Evolutionary conservation across 2,329 filamentous ascomycete genomes (phyloP), one percentile per base, ranked within the genome.

Genomic region (Colletotrichum musae): DNA sequence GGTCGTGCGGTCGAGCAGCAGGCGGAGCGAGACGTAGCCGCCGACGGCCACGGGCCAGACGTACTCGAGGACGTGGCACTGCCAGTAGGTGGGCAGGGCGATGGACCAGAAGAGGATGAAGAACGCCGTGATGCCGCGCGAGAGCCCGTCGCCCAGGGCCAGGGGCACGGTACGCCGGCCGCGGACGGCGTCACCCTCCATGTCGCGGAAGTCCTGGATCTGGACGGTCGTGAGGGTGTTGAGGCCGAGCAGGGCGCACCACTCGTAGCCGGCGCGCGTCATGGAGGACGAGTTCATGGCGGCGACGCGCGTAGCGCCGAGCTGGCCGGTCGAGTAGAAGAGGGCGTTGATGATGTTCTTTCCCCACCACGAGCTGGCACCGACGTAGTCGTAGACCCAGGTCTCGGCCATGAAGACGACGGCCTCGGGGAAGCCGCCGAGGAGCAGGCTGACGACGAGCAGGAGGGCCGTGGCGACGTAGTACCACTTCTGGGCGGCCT

Each of bases 311-410:
- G 52, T 54, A 28, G 52, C 52, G 52, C 52, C 52, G 52, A 54
- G 52, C 52, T 54, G 52, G 52, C 52, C 52, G 52, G 52, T 54
- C 52, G 52, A 54, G 53, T 71, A 74, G 26, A 63, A 71, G n/a
- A 73, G 32, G 7, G 73, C 67, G 28, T 72, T 73, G 47, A 75
- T 67, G 9, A 70, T 47, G 41, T 72, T 67, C 47, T 64, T 74
- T 28, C 78, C 75, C 72, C 78, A 75, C 70, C 73, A 73, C 67
- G 78, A 77, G 24, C 70, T 72, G 70, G 72, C 77, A 5, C 73
- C 70, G 9, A 79, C 75, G 59, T 84, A 81, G 65, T 84, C 84
- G 72, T 85, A 85, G 53, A 81, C 70, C 76, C 78, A 82, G 0
- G 76, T 79, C 59, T 80, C 58, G 15, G 77, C 26, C 58, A 80